These are phyloP conservation scores for Jacaranda copaia DNA, from an alignment of 257 asterid genomes.

Conservation along the genomic window DNA sequence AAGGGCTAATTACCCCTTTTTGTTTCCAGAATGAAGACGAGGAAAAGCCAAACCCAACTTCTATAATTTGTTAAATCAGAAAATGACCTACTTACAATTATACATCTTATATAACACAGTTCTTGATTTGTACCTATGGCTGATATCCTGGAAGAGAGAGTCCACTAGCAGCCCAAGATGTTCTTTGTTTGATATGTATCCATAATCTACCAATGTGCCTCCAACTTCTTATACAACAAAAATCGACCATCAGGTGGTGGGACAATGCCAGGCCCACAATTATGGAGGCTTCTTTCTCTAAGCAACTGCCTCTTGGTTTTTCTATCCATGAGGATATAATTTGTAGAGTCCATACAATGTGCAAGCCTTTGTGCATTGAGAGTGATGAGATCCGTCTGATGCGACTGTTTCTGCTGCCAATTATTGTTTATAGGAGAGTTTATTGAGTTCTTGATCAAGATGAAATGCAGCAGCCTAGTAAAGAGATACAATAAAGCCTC, in stretches of 20 bases:
- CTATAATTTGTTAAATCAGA: too few species aligned
- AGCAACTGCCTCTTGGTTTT: too few species aligned
- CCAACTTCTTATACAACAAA: background rate
- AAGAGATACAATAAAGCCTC: too few species aligned
- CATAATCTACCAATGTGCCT: background rate
- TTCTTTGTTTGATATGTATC: background rate
- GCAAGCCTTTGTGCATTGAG: too few species aligned
- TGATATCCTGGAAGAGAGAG: background rate
- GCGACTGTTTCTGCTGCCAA: background rate
- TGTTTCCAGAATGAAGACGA: background rate
- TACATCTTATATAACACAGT: background rate
- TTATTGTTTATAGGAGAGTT: background rate
- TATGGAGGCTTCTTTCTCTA: too few species aligned
- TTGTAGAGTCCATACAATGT: too few species aligned
- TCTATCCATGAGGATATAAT: too few species aligned
- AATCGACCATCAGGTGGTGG: background rate
- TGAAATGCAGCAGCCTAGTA: too few species aligned
- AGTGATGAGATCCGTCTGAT: background rate
- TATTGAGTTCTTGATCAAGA: conserved; percentile 7
- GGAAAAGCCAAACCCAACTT: too few species aligned
- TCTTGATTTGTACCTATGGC: background rate
- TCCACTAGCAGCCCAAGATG: background rate
- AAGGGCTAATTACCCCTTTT: too few species aligned
- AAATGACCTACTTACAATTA: too few species aligned
- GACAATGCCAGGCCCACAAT: too few species aligned